Conservation (phyloP, 371 early-diverging fungal species). For the Batrachochytrium dendrobatidis region DNA sequence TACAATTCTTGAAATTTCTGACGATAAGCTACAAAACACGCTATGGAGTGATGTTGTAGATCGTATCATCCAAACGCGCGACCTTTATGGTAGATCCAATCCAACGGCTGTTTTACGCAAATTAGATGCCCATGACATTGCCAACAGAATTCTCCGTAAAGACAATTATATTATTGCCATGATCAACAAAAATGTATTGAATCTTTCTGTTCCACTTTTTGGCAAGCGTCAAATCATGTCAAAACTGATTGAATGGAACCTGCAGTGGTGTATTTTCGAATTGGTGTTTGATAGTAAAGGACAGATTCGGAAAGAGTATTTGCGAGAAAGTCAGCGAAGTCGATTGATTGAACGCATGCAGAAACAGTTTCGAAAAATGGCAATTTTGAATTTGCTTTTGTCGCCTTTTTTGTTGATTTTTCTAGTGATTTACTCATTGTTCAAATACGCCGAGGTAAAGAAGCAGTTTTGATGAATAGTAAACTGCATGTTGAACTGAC, state of each 20-base stretch:
- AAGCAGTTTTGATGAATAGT: constrained; percentile 3
- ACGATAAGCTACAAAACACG: constrained; percentile 55
- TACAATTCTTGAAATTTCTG: constrained; percentile 71
- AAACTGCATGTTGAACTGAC: background rate
- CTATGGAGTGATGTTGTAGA: constrained; percentile 41
- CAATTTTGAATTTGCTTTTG: constrained; percentile 69
- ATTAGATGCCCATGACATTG: constrained; percentile 79
- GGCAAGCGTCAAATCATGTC: constrained; percentile 57
- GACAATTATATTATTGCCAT: constrained; percentile 95
- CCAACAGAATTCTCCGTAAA: constrained; percentile 91
- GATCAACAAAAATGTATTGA: constrained; percentile 83
- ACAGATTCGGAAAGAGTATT: constrained; percentile 68
- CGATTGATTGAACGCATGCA: constrained; percentile 44
- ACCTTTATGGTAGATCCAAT: constrained; percentile 35
- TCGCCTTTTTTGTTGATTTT: constrained; percentile 84
- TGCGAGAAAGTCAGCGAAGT: constrained; percentile 50
- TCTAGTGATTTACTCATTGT: constrained; percentile 76
- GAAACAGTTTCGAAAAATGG: constrained; percentile 82
- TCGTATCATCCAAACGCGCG: constrained; percentile 14
- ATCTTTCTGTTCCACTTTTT: constrained; percentile 58
- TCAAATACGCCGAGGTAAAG: constrained; percentile 89
- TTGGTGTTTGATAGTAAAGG: constrained; percentile 84
- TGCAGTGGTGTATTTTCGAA: constrained; percentile 72
- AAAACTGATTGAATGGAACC: constrained; percentile 86
- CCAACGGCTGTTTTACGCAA: constrained; percentile 8